These are phyloP conservation scores for Leccinum imitatum DNA, from an alignment of 768 basidiomycete species.

Conservation along the genomic window DNA sequence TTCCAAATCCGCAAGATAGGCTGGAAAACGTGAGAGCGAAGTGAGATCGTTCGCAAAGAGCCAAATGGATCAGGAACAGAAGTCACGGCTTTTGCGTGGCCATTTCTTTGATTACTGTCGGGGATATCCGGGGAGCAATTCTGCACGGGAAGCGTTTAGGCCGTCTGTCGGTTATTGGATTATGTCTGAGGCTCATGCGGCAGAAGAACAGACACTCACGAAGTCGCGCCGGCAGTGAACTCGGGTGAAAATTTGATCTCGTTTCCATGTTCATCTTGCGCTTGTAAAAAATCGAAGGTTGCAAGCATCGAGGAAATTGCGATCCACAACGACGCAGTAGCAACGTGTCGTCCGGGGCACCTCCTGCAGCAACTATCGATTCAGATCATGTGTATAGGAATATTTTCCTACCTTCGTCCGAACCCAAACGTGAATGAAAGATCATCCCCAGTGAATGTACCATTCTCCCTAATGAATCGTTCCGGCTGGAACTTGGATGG, in stretches of 20 bases:
- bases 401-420: slow-evolving; percentile 22
- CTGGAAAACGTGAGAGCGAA: not conserved
- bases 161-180: slow-evolving; percentile 15
- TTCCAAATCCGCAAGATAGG: not conserved
- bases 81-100: slow-evolving; percentile 9
- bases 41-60: not conserved
- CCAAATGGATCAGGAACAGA: not conserved
- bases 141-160: slow-evolving; percentile 24
- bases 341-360: slow-evolving; percentile 25
- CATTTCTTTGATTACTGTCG: slow-evolving; percentile 10
- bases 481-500: slow-evolving; percentile 43
- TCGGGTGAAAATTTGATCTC: slow-evolving; percentile 24
- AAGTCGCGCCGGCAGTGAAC: slow-evolving; percentile 19
- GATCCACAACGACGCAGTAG: slow-evolving; percentile 28
- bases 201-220: slow-evolving; percentile 16
- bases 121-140: slow-evolving; percentile 19
- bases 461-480: slow-evolving; percentile 33
- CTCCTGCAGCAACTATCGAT: slow-evolving; percentile 11
- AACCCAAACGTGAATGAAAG: slow-evolving; percentile 23
- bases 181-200: not conserved
- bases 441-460: slow-evolving; percentile 8
- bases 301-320: slow-evolving; percentile 25
- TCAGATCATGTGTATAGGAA: not conserved
- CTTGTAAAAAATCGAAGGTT: slow-evolving; percentile 24
- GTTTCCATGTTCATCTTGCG: slow-evolving; percentile 22